A percentile compares a stretch with the other conserved stretches of the same genome.
Evolutionary conservation across 768 basidiomycete genomes (phyloP).

Genomic region (Trametes elegans): DNA sequence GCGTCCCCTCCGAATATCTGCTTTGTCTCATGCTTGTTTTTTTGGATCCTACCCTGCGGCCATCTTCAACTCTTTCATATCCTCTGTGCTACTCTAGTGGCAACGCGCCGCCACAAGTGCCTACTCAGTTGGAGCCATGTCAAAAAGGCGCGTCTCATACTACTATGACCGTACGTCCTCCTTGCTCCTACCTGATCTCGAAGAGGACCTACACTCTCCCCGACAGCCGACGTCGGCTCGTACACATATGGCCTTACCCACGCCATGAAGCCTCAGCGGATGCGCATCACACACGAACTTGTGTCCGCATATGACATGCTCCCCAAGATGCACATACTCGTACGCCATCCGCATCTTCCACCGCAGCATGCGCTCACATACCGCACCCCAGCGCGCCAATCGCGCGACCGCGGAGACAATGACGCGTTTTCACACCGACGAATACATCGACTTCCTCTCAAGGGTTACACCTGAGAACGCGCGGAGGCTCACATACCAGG

Average conservation of each 20-base stretch:
- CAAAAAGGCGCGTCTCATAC: conserved; percentile 72
- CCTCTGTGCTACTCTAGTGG: neutral
- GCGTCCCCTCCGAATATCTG: neutral
- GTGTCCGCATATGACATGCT: conserved; percentile 90
- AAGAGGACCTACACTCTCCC: neutral
- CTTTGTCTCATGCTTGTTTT: neutral
- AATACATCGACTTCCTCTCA: conserved; percentile 91
- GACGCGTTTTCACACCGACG: conserved; percentile 97
- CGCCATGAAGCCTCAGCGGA: conserved; percentile 95
- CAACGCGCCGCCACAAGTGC: neutral
- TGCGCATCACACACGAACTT: conserved; percentile 91
- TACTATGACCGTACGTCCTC: conserved; percentile 66
- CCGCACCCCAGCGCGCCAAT: conserved; percentile 30
- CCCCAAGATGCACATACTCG: conserved; percentile 91
- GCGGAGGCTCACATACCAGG: conserved; percentile 80
- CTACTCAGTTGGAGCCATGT: conserved; percentile 45
- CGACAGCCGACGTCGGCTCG: conserved; percentile 63
- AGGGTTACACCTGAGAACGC: conserved; percentile 90
- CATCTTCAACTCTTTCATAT: neutral
- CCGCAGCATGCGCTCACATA: neutral
- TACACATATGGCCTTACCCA: conserved; percentile 87
- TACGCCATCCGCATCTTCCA: conserved; percentile 37
- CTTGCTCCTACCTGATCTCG: neutral
- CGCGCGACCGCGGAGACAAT: conserved; percentile 45
- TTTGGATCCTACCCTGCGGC: neutral